Evolutionary conservation across 176 grass and related monocot species (phyloP).

Genomic region (Carex parvula): DNA sequence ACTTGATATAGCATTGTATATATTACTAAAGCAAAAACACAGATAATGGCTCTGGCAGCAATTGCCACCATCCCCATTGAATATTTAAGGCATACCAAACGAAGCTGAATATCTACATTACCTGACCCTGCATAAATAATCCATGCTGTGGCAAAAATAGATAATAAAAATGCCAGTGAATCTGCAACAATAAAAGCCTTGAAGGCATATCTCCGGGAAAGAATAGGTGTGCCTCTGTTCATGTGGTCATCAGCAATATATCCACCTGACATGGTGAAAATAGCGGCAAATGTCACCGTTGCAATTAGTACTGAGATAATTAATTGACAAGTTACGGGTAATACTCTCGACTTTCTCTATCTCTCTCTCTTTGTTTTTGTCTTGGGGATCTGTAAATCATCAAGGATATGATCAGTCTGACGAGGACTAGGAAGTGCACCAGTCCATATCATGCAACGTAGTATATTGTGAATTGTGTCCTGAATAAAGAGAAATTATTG

Average conservation of each 20-base stretch:
- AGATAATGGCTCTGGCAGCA: background rate
- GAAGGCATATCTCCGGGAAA: slow-evolving; percentile 13
- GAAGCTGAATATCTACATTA: background rate
- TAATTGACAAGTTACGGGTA: background rate
- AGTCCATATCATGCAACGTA: background rate
- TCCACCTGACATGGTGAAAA: slow-evolving; percentile 31
- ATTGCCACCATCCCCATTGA: background rate
- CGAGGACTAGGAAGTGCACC: background rate
- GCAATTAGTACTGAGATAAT: slow-evolving; percentile 19
- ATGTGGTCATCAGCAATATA: background rate
- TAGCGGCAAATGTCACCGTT: slow-evolving; percentile 32
- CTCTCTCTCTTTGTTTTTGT: background rate
- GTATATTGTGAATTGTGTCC: background rate
- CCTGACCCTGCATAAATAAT: background rate
- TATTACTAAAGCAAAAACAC: slow-evolving; percentile 1
- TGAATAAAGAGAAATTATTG: background rate
- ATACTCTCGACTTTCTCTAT: background rate
- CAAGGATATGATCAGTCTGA: background rate
- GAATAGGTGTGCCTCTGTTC: background rate
- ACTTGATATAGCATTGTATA: background rate
- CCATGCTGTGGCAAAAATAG: background rate
- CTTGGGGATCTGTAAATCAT: background rate
- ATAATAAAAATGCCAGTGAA: slow-evolving; percentile 14
- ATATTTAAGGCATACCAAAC: background rate
- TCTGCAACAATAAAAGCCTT: slow-evolving; percentile 16